These are phyloP conservation scores for Leucogyrophana mollusca DNA, from an alignment of 768 basidiomycete genomes.

Conservation along the genomic window DNA sequence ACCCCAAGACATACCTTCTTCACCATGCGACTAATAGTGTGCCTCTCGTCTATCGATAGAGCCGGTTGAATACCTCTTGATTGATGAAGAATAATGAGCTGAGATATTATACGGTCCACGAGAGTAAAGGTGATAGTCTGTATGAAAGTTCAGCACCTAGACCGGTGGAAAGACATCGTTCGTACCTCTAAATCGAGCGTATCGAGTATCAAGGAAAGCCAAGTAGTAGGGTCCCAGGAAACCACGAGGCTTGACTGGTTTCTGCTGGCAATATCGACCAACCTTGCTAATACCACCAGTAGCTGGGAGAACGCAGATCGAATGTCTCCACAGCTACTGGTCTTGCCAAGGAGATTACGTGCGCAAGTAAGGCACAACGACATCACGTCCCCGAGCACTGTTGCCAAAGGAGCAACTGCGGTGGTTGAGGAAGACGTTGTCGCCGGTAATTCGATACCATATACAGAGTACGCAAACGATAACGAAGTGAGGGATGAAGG, in stretches of 20 bases:
- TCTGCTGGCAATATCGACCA: constrained; percentile 43
- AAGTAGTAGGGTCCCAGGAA: constrained; percentile 61
- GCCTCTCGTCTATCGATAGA: constrained; percentile 53
- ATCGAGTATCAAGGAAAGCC: constrained; percentile 57
- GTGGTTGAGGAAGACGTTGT: constrained; percentile 21
- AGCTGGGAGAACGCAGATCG: constrained; percentile 54
- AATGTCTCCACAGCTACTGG: constrained; percentile 28
- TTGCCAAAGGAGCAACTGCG: constrained; percentile 49
- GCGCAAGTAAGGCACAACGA: constrained; percentile 48
- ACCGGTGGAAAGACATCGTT: constrained; percentile 4
- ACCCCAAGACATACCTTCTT: constrained; percentile 35
- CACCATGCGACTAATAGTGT: constrained; percentile 59
- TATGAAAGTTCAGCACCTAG: constrained; percentile 11
- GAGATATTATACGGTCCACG: constrained; percentile 61
- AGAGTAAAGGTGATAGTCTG: constrained; percentile 65
- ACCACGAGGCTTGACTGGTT: constrained; percentile 33
- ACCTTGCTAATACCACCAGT: constrained; percentile 48
- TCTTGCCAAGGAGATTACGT: constrained; percentile 29
- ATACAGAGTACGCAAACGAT: constrained; percentile 61
- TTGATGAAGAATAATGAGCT: constrained; percentile 55
- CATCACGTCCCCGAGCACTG: constrained; percentile 55
- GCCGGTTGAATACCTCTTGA: constrained; percentile 49
- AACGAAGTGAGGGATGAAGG: constrained; percentile 40
- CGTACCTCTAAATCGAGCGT: constrained; percentile 58
- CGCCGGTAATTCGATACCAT: constrained; percentile 41